phyloP scores from a whole-genome alignment of 345 rosid genomes.

The Salix dunnii region DNA sequence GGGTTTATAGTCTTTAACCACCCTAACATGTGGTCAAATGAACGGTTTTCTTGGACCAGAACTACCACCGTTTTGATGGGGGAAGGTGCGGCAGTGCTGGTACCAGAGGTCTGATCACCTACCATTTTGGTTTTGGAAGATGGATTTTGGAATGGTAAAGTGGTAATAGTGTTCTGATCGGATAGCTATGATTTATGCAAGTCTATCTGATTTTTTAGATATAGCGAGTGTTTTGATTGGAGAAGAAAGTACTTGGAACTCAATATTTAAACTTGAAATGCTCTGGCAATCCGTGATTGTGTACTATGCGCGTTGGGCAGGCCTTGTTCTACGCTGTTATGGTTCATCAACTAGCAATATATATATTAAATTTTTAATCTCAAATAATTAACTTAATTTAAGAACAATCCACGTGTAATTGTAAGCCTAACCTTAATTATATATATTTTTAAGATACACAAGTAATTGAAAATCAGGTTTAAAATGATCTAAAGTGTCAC shows the following conservation, averaged over 20 bases:
- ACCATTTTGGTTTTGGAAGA: constrained; percentile 25
- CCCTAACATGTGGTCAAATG: constrained; percentile 89
- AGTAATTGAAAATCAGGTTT: too few species aligned
- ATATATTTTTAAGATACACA: too few species aligned
- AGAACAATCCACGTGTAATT: too few species aligned
- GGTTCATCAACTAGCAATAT: too few species aligned
- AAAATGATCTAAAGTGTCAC: too few species aligned
- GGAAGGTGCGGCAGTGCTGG: constrained; percentile 16
- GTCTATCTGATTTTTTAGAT: background rate
- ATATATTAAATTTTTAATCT: too few species aligned
- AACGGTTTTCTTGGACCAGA: constrained; percentile 85
- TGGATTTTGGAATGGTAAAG: background rate
- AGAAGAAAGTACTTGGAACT: background rate
- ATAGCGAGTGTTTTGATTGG: background rate
- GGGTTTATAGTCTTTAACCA: constrained; percentile 77
- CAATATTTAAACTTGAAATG: too few species aligned
- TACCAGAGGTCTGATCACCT: constrained; percentile 13
- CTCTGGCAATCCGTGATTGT: too few species aligned
- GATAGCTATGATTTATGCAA: background rate
- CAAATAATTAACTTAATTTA: too few species aligned
- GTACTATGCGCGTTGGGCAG: too few species aligned
- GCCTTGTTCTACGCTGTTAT: too few species aligned
- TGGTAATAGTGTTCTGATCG: background rate
- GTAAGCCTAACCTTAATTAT: too few species aligned
- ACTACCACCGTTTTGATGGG: constrained; percentile 87